Evolutionary conservation across 352 stramenopile genomes (phyloP), one percentile per base, ranked within the genome.

Genomic region (Phytophthora fragariaefolia): DNA sequence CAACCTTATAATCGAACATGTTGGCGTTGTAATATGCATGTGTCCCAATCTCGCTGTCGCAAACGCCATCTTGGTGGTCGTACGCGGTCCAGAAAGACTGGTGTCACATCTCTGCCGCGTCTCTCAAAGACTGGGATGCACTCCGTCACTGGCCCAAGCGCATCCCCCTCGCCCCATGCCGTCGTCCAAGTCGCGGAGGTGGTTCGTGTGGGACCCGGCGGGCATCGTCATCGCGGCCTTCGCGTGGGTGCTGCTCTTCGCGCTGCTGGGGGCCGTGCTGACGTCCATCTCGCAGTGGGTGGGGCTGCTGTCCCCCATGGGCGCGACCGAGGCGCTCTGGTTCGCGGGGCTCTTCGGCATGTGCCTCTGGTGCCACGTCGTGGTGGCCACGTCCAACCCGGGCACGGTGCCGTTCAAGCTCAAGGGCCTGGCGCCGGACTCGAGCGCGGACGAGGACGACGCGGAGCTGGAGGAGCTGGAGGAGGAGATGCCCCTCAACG

Each of bases 341-440:
- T 81, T 94, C 63, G 70, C 69, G 6, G 70, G 61, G 5, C 80
- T 89, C n/a, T 68, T 94, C 22, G 69, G 52, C 42, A 90, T 94
- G 81, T 90, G 81, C 58, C 80, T 91, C 59, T 92, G 83, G 83
- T 80, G 71, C 15, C 86, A 94, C 68, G 52, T 77, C 17, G 76
- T 80, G 30, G 82, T 91, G 59, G 86, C 93, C 71, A 96, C 82
- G 1, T 93, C 74, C 10, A 87, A 96, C 46, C 88, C 88, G 6
- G 88, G 83, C n/a, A 83, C 77, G 2, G 83, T 94, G 17, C 87
- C 85, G 2, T 75, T 52, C 23, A 77, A 74, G 34, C 73, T 81
- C 5, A 71, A 73, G 18, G 71, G 65, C 1, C 46, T 69, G 17
- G 8, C 58, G n/a, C 49, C 64, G 6, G 34, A 15, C 6, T 12